These are phyloP conservation scores for Bolboschoenoplectus hybrid DNA, from an alignment of 202 grass and related monocot species.

Conservation along the genomic window DNA sequence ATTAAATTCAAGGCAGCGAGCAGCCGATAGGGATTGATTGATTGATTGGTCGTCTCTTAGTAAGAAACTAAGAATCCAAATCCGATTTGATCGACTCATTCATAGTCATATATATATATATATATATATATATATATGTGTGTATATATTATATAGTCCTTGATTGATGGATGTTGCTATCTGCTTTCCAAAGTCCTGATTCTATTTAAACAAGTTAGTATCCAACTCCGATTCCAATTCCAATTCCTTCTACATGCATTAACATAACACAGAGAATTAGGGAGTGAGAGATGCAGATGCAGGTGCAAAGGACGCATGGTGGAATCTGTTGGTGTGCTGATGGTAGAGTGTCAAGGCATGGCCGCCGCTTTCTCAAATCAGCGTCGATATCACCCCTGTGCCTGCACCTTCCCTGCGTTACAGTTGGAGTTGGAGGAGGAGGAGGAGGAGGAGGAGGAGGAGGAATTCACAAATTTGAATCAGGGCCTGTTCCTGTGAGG, in stretches of 20 bases:
- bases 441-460: background rate
- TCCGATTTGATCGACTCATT: background rate
- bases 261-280: background rate
- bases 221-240: background rate
- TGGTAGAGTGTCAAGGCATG: background rate
- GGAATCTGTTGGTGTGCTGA: background rate
- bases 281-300: background rate
- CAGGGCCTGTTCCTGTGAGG: background rate
- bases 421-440: too few species aligned
- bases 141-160: background rate
- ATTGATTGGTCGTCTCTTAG: too few species aligned
- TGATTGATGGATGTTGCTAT: conserved; percentile 18
- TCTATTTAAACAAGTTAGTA: background rate
- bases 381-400: background rate
- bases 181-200: background rate
- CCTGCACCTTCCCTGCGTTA: background rate
- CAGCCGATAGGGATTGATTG: too few species aligned
- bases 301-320: conserved; percentile 16
- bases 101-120: background rate
- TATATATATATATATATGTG: too few species aligned
- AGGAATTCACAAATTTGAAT: background rate
- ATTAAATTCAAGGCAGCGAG: background rate
- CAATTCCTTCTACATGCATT: background rate
- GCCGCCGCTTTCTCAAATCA: background rate
- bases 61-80: background rate